Base-by-base conservation (phyloP, 331 rosid genomes). In the Malus hybrid region DNA sequence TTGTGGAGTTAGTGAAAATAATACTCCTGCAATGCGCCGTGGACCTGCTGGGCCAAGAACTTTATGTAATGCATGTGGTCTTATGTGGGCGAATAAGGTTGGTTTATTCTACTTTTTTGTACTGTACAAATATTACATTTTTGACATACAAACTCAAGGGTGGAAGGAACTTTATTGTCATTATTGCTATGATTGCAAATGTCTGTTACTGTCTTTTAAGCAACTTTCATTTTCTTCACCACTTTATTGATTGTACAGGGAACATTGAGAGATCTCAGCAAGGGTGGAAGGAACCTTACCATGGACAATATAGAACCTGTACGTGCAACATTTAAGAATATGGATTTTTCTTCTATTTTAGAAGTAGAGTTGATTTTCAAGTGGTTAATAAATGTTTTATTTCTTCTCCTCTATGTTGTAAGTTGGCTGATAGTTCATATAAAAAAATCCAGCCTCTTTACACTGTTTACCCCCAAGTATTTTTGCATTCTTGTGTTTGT, bases 61-160 rank as follows among this genome's bases (percentile, higher is more conserved):
- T 65, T 83, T 91, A 68, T 94, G 98, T 73, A 94, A 94, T 82
- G 98, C 98, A 3, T 94, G 99, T 6, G 99, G 97, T 79, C 96
- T 94, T 78, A 94, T 91, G 99, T 94, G 99, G 99, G 99, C 97
- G 36, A 94, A 91, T 82, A 94, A 94, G 97, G 97, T 91, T 73
- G 66, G 80, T 86, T 68, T 74, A 64, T 78, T 68, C n/a, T 77
- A 33, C 80, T 70, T 78, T 77, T 59, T 16, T 56, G 46, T 57
- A 46, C 46, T 33, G 48, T 70, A 54, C 32, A 57, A 24, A 5
- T 60, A 20, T 22, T 60, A 60, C 12, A 20, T 5, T 60, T 24
- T 32, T 20, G 54, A 56, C 12, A 55, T 14, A 32, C n/a, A 56
- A 56, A 24, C 24, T 24, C 24, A 24, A 24, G 24, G 24, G 24